Percentiles rank a stretch among this genome's conserved stretches.
These are phyloP conservation scores for Irpex lacteus DNA, from an alignment of 1,284 basidiomycete species.

Conservation along the genomic window DNA sequence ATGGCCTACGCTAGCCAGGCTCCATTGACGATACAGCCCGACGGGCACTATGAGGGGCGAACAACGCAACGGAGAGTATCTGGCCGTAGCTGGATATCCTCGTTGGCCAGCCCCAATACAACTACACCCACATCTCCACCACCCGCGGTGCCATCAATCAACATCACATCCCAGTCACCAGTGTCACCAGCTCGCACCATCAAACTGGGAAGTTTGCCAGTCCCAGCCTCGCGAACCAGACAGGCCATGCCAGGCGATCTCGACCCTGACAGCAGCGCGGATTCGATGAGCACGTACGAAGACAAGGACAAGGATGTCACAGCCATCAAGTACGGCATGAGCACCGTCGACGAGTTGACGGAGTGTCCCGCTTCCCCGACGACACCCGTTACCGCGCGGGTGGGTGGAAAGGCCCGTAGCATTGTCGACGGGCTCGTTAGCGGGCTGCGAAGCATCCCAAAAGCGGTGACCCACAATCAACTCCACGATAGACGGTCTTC, in stretches of 20 bases:
- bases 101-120: slow-evolving; percentile 7
- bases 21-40: not conserved
- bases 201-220: slow-evolving; percentile 7
- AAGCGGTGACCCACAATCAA: slow-evolving; percentile 17
- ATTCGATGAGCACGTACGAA: slow-evolving; percentile 6
- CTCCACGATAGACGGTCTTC: slow-evolving; percentile 11
- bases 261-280: slow-evolving; percentile 7
- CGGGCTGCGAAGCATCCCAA: slow-evolving; percentile 16
- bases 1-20: not conserved
- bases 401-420: slow-evolving; percentile 15
- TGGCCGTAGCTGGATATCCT: slow-evolving; percentile 14
- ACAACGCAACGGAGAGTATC: not conserved
- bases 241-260: not conserved
- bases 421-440: slow-evolving; percentile 15
- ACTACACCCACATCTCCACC: not conserved
- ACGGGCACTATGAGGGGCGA: not conserved
- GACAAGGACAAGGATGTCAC: slow-evolving; percentile 3
- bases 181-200: slow-evolving; percentile 10
- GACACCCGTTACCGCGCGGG: slow-evolving; percentile 1
- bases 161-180: not conserved
- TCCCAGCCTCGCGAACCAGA: not conserved
- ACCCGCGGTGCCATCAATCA: not conserved
- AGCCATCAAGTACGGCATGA: slow-evolving; percentile 7
- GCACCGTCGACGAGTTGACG: slow-evolving; percentile 11
- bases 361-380: slow-evolving; percentile 6